phyloP scores from a whole-genome alignment of 768 basidiomycete genomes.

The Podaxis sp. region DNA sequence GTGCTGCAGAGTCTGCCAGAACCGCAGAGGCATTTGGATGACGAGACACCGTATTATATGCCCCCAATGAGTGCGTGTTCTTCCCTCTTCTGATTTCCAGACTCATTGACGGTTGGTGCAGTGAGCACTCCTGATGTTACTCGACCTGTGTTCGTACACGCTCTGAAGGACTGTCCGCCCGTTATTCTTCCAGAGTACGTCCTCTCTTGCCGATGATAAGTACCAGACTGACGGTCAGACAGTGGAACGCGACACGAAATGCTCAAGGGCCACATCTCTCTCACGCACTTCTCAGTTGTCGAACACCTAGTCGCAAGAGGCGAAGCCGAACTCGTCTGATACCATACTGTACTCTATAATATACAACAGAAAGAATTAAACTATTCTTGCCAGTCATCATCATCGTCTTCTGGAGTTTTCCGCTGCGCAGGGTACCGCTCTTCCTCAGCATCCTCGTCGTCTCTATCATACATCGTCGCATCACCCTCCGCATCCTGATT shows the following conservation, averaged over 20 bases:
- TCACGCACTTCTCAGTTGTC: slow-evolving; percentile 75
- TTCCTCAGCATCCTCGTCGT: slow-evolving; percentile 10
- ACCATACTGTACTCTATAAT: slow-evolving; percentile 5
- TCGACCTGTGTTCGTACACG: slow-evolving; percentile 80
- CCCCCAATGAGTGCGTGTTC: slow-evolving; percentile 68
- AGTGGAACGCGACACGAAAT: slow-evolving; percentile 74
- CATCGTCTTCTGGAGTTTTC: slow-evolving; percentile 12
- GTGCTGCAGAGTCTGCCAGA: slow-evolving; percentile 84
- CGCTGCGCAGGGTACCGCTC: neutral
- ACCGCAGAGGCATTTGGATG: slow-evolving; percentile 74
- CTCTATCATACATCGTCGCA: slow-evolving; percentile 13
- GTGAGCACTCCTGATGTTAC: slow-evolving; percentile 78
- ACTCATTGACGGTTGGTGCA: slow-evolving; percentile 28
- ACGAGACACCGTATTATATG: slow-evolving; percentile 59
- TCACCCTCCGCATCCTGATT: slow-evolving; percentile 14
- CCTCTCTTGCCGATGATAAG: neutral
- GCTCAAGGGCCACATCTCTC: slow-evolving; percentile 77
- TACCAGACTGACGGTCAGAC: neutral
- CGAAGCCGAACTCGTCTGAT: slow-evolving; percentile 74
- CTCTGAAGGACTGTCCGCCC: slow-evolving; percentile 66
- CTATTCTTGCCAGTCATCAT: slow-evolving; percentile 9
- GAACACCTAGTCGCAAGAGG: slow-evolving; percentile 72
- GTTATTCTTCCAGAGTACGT: slow-evolving; percentile 70
- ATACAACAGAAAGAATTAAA: slow-evolving; percentile 1
- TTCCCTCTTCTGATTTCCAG: slow-evolving; percentile 13